Evolutionary conservation across 2,329 filamentous ascomycete species (phyloP).

Genomic region (Penicillium polonicum): DNA sequence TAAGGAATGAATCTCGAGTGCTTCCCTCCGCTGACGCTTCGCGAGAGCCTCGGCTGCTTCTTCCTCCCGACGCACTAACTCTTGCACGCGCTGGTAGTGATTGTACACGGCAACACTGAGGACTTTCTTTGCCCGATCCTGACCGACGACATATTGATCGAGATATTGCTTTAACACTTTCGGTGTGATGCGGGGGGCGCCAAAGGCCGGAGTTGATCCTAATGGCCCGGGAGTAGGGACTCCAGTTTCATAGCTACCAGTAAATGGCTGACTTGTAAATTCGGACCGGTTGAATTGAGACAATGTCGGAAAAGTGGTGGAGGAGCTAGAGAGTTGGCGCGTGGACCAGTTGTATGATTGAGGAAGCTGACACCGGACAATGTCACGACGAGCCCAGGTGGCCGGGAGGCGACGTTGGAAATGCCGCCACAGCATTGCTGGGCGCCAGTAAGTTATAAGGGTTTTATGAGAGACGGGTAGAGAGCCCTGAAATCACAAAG

Average conservation of each 20-base stretch:
- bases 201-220: constrained; percentile 57
- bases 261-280: constrained; percentile 63
- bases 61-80: constrained; percentile 70
- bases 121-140: constrained; percentile 88
- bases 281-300: constrained; percentile 60
- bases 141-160: constrained; percentile 94
- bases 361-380: constrained; percentile 25
- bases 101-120: constrained; percentile 93
- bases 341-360: constrained; percentile 6
- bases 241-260: constrained; percentile 62
- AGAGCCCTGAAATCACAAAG: not conserved
- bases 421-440: constrained; percentile 36
- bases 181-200: constrained; percentile 60
- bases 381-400: constrained; percentile 22
- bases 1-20: constrained; percentile 68
- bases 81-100: constrained; percentile 86
- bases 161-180: constrained; percentile 79
- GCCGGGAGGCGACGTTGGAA: constrained; percentile 26
- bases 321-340: constrained; percentile 33
- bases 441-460: constrained; percentile 10
- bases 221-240: constrained; percentile 63
- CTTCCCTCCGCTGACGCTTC: constrained; percentile 69
- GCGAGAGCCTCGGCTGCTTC: constrained; percentile 73
- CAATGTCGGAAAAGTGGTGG: constrained; percentile 40
- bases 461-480: not conserved